phyloP scores from a whole-genome alignment of 2,329 filamentous ascomycete genomes.

The Pyrenophora teres region DNA sequence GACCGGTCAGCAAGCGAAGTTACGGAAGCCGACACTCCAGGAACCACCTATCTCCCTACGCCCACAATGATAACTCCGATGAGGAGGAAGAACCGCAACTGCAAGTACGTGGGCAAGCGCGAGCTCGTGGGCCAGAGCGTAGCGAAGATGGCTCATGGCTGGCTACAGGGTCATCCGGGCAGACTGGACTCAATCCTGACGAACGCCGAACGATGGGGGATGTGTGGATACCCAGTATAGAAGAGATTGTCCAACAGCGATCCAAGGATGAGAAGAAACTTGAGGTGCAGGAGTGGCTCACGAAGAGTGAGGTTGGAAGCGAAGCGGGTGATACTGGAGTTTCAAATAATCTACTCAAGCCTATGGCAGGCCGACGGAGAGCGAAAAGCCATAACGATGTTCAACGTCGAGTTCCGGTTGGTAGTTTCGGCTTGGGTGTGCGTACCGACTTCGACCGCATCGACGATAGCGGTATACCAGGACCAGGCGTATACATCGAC shows the following conservation, averaged over 20 bases:
- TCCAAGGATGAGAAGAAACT: constrained; percentile 57
- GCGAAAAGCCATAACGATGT: constrained; percentile 55
- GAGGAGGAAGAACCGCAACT: constrained; percentile 37
- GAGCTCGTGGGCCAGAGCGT: constrained; percentile 45
- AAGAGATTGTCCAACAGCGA: constrained; percentile 56
- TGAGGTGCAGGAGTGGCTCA: constrained; percentile 60
- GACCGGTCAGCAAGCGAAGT: constrained; percentile 43
- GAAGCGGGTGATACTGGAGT: constrained; percentile 50
- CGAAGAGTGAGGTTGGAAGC: constrained; percentile 52
- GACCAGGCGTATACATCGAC: constrained; percentile 54
- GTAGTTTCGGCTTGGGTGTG: constrained; percentile 40
- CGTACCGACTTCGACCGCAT: constrained; percentile 36
- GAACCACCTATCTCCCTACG: constrained; percentile 47
- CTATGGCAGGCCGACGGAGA: constrained; percentile 47
- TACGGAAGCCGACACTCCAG: constrained; percentile 42
- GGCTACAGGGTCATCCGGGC: constrained; percentile 45
- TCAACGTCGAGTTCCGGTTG: constrained; percentile 27
- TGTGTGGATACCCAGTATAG: constrained; percentile 54
- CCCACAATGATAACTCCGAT: constrained; percentile 40
- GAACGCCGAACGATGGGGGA: constrained; percentile 50
- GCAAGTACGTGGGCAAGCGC: constrained; percentile 22
- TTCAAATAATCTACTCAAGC: constrained; percentile 34
- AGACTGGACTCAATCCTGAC: constrained; percentile 54
- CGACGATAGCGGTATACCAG: constrained; percentile 53
- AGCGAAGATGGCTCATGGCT: constrained; percentile 56